Evolutionary conservation across 352 stramenopile genomes (phyloP).

Genomic region (Nothophytophthora sp.): DNA sequence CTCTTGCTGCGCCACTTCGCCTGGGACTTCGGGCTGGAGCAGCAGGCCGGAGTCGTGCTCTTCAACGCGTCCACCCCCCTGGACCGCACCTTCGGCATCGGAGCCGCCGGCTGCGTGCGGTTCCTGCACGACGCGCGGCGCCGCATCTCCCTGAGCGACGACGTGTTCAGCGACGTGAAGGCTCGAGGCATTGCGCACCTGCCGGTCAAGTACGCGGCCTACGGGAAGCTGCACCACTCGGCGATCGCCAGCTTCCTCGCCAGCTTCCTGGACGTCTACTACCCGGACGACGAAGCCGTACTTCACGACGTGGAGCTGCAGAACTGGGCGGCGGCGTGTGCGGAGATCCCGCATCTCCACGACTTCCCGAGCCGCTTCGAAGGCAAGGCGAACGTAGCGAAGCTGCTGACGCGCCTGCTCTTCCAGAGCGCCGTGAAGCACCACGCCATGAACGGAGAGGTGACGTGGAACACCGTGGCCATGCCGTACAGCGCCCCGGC

Average conservation of each 20-base stretch:
- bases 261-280: slow-evolving; percentile 29
- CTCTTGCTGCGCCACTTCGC: slow-evolving; percentile 38
- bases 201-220: slow-evolving; percentile 37
- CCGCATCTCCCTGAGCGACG: slow-evolving; percentile 22
- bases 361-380: slow-evolving; percentile 23
- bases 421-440: slow-evolving; percentile 47
- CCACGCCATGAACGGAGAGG: slow-evolving; percentile 55
- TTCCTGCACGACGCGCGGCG: slow-evolving; percentile 30
- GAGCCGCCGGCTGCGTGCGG: slow-evolving; percentile 25
- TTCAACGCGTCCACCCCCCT: slow-evolving; percentile 41
- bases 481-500: slow-evolving; percentile 44
- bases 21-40: slow-evolving; percentile 43
- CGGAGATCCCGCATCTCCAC: slow-evolving; percentile 28
- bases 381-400: slow-evolving; percentile 7
- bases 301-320: slow-evolving; percentile 39
- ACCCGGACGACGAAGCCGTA: slow-evolving; percentile 27
- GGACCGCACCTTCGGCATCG: slow-evolving; percentile 49
- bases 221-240: slow-evolving; percentile 29
- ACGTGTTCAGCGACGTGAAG: slow-evolving; percentile 23
- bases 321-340: slow-evolving; percentile 28
- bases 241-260: slow-evolving; percentile 29
- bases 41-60: slow-evolving; percentile 32
- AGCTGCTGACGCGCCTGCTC: slow-evolving; percentile 35
- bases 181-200: slow-evolving; percentile 29
- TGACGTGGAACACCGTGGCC: slow-evolving; percentile 40